These are phyloP conservation scores for Fusarium hainanense DNA, from an alignment of 2,329 filamentous ascomycete genomes.

Conservation along the genomic window DNA sequence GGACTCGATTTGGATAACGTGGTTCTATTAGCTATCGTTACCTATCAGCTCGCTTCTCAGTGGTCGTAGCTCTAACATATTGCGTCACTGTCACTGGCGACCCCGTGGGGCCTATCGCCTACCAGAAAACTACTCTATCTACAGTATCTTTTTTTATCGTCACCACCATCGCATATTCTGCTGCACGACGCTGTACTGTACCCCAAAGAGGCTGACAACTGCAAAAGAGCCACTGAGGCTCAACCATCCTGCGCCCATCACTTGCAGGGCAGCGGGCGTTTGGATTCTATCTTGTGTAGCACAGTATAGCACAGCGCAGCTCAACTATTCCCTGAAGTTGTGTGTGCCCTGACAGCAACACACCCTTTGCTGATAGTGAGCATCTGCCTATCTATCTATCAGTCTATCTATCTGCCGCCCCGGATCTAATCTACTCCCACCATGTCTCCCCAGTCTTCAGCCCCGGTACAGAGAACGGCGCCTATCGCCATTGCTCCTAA, in stretches of 20 bases:
- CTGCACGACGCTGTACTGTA: conserved; percentile 20
- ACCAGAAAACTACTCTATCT: conserved; percentile 15
- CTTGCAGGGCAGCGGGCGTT: conserved; percentile 44
- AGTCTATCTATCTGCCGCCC: conserved; percentile 7
- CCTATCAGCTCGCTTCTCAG: conserved; percentile 40
- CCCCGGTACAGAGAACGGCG: conserved; percentile 66
- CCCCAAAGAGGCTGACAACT: conserved; percentile 27
- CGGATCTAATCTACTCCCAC: conserved; percentile 41
- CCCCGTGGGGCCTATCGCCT: conserved; percentile 43
- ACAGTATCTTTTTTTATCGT: conserved; percentile 22
- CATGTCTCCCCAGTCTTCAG: conserved; percentile 64
- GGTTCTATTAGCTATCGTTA: conserved; percentile 47
- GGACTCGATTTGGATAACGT: conserved; percentile 45
- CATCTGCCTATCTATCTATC: neutral
- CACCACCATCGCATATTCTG: conserved; percentile 27
- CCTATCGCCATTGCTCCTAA: conserved; percentile 75
- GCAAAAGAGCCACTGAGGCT: conserved; percentile 42
- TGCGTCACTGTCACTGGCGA: conserved; percentile 47
- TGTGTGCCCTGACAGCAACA: conserved; percentile 35
- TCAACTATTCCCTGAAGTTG: conserved; percentile 12
- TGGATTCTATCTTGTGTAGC: conserved; percentile 35
- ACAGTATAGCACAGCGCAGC: conserved; percentile 13
- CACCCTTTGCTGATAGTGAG: conserved; percentile 19
- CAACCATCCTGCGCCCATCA: conserved; percentile 42
- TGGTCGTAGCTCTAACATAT: conserved; percentile 45